Evolutionary conservation across 495 filamentous ascomycete genomes (phyloP).

Genomic region (Mytilinidion resinicola): DNA sequence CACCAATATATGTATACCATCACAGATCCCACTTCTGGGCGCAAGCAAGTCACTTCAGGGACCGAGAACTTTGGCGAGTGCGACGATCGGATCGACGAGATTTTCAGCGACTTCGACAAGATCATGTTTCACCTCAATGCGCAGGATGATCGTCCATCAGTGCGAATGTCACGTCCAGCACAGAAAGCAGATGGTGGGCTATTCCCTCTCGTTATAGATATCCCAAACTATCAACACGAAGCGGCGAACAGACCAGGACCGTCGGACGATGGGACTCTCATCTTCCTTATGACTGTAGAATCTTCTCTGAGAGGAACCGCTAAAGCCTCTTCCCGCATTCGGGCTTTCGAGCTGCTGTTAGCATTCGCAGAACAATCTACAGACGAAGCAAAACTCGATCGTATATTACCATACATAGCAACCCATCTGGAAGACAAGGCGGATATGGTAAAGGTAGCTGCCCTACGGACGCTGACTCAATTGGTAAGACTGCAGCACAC

Average conservation of each 20-base stretch:
- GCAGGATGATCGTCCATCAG: slow-evolving; percentile 40
- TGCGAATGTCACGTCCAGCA: slow-evolving; percentile 21
- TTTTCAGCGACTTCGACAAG: slow-evolving; percentile 95
- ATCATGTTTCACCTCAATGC: slow-evolving; percentile 82
- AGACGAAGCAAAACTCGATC: slow-evolving; percentile 94
- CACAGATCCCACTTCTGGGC: slow-evolving; percentile 84
- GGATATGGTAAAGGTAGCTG: slow-evolving; percentile 76
- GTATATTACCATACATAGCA: slow-evolving; percentile 85
- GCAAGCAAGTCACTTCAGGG: slow-evolving; percentile 54
- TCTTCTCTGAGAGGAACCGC: slow-evolving; percentile 85
- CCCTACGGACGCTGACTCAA: slow-evolving; percentile 78
- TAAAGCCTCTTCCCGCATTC: slow-evolving; percentile 75
- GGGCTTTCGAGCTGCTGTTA: slow-evolving; percentile 87
- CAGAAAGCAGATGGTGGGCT: slow-evolving; percentile 30
- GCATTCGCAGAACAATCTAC: slow-evolving; percentile 88
- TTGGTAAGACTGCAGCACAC: slow-evolving; percentile 41
- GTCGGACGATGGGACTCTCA: slow-evolving; percentile 82
- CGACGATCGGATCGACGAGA: slow-evolving; percentile 86
- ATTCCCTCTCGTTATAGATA: slow-evolving; percentile 77
- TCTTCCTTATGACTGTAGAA: slow-evolving; percentile 83
- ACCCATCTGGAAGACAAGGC: slow-evolving; percentile 70
- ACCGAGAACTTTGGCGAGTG: slow-evolving; percentile 67
- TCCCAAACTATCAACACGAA: slow-evolving; percentile 73
- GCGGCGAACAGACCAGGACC: slow-evolving; percentile 38
- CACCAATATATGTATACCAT: slow-evolving; percentile 96